Conservation (phyloP, 2,329 filamentous ascomycete species). For the Ophiostoma pallidulum region DNA sequence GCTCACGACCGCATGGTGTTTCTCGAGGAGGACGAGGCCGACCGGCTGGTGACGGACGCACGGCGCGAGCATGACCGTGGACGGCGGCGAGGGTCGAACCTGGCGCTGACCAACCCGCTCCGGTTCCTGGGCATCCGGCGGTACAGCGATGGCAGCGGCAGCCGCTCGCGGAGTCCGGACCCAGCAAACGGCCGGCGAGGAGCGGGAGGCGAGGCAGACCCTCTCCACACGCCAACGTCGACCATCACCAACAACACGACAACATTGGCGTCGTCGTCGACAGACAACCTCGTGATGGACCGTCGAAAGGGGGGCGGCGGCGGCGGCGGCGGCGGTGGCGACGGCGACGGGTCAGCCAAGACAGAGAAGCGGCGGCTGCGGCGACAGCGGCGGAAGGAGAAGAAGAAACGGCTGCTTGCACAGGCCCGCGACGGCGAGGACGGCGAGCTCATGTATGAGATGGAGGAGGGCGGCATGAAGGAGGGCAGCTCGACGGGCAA, state of each 20-base stretch:
- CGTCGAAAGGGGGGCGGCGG: background rate
- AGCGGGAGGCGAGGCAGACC: background rate
- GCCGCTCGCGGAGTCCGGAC: slow-evolving; percentile 13
- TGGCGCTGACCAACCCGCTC: slow-evolving; percentile 38
- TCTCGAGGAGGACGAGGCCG: slow-evolving; percentile 65
- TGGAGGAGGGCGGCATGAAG: slow-evolving; percentile 70
- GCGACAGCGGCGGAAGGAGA: slow-evolving; percentile 41
- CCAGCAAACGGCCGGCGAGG: background rate
- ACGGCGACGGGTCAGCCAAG: background rate
- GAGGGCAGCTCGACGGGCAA: slow-evolving; percentile 56
- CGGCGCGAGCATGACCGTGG: slow-evolving; percentile 43
- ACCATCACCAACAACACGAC: background rate
- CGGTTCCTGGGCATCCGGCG: slow-evolving; percentile 31
- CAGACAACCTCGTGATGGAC: background rate
- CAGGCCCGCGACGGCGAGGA: slow-evolving; percentile 55
- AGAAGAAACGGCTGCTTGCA: slow-evolving; percentile 42
- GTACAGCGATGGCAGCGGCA: slow-evolving; percentile 28
- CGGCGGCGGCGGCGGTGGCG: slow-evolving; percentile 17
- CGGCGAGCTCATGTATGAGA: slow-evolving; percentile 75
- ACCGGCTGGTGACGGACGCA: slow-evolving; percentile 47
- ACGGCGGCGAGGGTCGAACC: slow-evolving; percentile 35
- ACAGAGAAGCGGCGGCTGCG: slow-evolving; percentile 33
- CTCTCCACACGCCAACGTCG: slow-evolving; percentile 3
- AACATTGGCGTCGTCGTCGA: slow-evolving; percentile 31
- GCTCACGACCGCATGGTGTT: slow-evolving; percentile 61